Evolutionary conservation across 2,329 filamentous ascomycete genomes (phyloP).

Genomic region (Xylariaceae sp.): DNA sequence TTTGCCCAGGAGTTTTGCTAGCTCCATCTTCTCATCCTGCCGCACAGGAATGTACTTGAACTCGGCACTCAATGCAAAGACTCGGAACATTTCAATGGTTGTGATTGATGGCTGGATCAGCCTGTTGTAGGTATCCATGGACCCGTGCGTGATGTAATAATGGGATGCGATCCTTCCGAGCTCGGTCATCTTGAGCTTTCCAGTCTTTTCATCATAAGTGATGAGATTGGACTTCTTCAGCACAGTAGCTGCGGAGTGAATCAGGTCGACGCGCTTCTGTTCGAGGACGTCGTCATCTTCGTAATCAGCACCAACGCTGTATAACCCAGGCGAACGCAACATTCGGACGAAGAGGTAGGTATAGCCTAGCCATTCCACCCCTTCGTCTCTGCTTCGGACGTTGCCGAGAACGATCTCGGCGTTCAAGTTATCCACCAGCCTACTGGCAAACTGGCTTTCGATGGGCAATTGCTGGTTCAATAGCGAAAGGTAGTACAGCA

Average conservation of each 20-base stretch:
- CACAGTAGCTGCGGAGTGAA: conserved; percentile 85
- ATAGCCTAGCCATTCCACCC: conserved; percentile 98
- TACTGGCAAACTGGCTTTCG: conserved; percentile 90
- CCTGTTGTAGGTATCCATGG: conserved; percentile 95
- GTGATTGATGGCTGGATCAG: conserved; percentile 90
- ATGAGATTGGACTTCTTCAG: conserved; percentile 81
- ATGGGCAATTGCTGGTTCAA: conserved; percentile 97
- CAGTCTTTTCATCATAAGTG: conserved; percentile 93
- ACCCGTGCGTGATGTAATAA: conserved; percentile 95
- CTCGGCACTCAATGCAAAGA: conserved; percentile 92
- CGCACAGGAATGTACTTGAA: conserved; percentile 99
- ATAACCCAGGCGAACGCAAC: conserved; percentile 88
- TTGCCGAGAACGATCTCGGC: conserved; percentile 94
- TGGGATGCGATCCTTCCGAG: conserved; percentile 93
- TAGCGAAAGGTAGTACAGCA: conserved; percentile 94
- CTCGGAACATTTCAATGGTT: conserved; percentile 90
- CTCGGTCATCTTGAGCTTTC: conserved; percentile 83
- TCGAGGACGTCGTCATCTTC: conserved; percentile 86
- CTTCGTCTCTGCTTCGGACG: conserved; percentile 83
- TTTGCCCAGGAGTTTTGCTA: conserved; percentile 80
- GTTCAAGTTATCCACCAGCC: conserved; percentile 90
- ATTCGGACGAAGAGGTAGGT: conserved; percentile 97
- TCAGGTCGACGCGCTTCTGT: conserved; percentile 94
- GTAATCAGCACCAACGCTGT: conserved; percentile 93
- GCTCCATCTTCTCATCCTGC: conserved; percentile 93